Conservation (phyloP, 371 early-diverging fungal genomes). For the Funneliformis caledonium region DNA sequence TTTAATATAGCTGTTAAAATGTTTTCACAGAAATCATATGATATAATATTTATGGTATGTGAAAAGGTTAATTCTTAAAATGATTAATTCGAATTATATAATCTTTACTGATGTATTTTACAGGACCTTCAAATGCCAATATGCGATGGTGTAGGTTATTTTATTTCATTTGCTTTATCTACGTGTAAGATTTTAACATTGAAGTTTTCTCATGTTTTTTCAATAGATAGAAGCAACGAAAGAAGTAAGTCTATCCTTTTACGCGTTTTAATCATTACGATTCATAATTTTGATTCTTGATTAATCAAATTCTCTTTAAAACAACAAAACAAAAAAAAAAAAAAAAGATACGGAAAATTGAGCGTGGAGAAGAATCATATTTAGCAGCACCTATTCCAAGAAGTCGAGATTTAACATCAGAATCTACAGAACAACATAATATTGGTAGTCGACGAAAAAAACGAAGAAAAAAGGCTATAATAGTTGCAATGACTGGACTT, state of each 20-base stretch:
- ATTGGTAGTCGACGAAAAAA: neutral
- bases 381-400: neutral
- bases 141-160: conserved; percentile 14
- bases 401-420: neutral
- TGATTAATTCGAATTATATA: neutral
- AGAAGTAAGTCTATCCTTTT: neutral
- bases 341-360: conserved; percentile 23
- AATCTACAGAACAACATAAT: neutral
- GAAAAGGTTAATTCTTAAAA: neutral
- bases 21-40: neutral
- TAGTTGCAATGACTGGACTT: conserved; percentile 11
- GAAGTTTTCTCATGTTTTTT: neutral
- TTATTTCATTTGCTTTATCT: neutral
- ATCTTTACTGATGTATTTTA: neutral
- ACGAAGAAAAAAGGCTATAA: conserved; percentile 13
- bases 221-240: conserved; percentile 12
- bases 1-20: neutral
- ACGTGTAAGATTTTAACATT: neutral
- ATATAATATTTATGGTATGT: conserved; percentile 17
- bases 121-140: conserved; percentile 15
- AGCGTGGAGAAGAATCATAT: conserved; percentile 9
- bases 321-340: too few species aligned
- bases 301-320: neutral
- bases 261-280: neutral
- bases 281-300: neutral